Base-by-base conservation (phyloP, 1,284 basidiomycete genomes). In the Bjerkandera adusta region DNA sequence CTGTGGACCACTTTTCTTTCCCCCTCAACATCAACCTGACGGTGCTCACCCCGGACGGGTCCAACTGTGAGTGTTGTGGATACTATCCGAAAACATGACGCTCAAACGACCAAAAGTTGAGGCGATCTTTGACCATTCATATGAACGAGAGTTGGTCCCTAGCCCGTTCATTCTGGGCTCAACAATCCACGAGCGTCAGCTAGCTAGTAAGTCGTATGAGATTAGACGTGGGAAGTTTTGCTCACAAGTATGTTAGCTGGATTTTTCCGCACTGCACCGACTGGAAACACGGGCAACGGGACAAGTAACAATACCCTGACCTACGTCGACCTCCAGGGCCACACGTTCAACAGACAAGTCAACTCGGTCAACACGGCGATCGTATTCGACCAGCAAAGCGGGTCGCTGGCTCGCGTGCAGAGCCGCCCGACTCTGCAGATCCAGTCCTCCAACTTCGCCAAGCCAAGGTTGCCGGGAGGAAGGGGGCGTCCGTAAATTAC, bases 281-380 rank as follows among this genome's bases (percentile, higher is more conserved):
- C 65, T 1, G 76, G 79, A 4, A 82, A 81, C 62, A 71, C 50
- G 16, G 84, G 81, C 0, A 85, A 85, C 50, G 85, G 85, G 32
- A 85, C 81, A 2, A 86, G 70, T 61, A 77, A 75, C 62, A 88
- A 89, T 61, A 76, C 73, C 7, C 81, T 89, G 63, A 65, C 61
- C 36, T 90, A 89, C 57, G 52, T 61, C 8, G 85, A 89, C 59
- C 53, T 59, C 18, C 62, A 63, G 7, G 81, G 80, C 36, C 83
- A 88, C 63, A 85, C 83, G 0, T 89, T 75, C 61, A 63, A 66
- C 42, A 71, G 85, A 45, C 58, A 69, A 24, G 85, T 90, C 45
- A 71, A 78, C 49, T 80, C 83, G 2, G 73, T 72, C 6, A 68
- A 76, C 54, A 77, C 83, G 58, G 72, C 72, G 54, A 84, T 89